These are phyloP conservation scores for Spongospora subterranea DNA, from an alignment of 208 protist species.

Conservation along the genomic window DNA sequence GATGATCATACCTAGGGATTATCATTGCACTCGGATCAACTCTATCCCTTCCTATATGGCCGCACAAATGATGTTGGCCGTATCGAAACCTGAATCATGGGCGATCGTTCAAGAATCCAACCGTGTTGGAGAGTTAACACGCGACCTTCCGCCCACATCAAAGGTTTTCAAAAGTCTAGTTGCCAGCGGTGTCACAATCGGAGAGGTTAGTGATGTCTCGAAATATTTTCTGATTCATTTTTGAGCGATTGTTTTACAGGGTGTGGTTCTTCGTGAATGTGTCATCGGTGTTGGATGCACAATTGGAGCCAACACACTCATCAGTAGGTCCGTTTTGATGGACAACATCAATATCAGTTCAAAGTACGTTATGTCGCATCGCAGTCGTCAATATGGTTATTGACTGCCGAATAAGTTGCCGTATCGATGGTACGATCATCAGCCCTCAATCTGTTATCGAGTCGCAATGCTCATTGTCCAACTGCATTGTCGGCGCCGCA, in stretches of 20 bases:
- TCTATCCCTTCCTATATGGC: background rate
- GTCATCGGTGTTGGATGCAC: slow-evolving; percentile 24
- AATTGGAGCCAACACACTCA: background rate
- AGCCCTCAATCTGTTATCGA: background rate
- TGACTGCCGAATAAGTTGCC: background rate
- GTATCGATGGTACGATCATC: background rate
- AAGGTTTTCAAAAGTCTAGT: background rate
- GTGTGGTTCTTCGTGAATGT: background rate
- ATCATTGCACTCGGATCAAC: slow-evolving; percentile 43
- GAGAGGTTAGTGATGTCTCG: background rate
- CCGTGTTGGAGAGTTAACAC: background rate
- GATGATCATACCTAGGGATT: slow-evolving; percentile 14
- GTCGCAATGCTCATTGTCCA: background rate
- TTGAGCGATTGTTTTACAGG: background rate
- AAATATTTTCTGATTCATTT: background rate
- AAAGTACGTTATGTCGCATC: background rate
- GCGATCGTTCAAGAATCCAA: background rate
- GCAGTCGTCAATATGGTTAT: background rate
- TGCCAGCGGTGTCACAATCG: background rate
- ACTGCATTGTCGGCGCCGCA: background rate
- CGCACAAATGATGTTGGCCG: background rate
- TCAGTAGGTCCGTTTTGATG: background rate
- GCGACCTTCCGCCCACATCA: background rate
- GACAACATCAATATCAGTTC: background rate
- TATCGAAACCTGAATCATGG: background rate